These are phyloP conservation scores for Tricholoma flavovirens DNA, from an alignment of 768 basidiomycete genomes.

Conservation along the genomic window DNA sequence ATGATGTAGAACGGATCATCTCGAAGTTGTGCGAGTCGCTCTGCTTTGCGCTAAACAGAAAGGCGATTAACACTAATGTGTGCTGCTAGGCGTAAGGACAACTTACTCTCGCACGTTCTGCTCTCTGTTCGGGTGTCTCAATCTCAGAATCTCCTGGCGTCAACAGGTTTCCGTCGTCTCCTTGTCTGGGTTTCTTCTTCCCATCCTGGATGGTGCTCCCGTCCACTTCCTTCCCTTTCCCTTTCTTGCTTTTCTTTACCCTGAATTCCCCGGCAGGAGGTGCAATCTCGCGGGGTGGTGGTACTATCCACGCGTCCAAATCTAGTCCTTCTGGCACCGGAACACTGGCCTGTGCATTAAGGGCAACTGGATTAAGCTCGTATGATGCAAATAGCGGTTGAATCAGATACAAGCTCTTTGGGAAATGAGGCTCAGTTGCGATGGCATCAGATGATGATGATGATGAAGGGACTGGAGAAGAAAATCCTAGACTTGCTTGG, in stretches of 20 bases:
- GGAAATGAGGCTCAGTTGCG: constrained; percentile 52
- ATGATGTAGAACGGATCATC: constrained; percentile 93
- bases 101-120: constrained; percentile 58
- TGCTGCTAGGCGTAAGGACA: background rate
- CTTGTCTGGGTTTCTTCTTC: constrained; percentile 30
- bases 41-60: constrained; percentile 57
- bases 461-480: constrained; percentile 31
- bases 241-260: constrained; percentile 45
- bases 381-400: constrained; percentile 71
- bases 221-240: constrained; percentile 24
- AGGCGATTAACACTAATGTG: background rate
- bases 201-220: constrained; percentile 20
- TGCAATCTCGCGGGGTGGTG: constrained; percentile 44
- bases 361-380: constrained; percentile 82
- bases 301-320: constrained; percentile 80
- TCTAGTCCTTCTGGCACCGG: constrained; percentile 80
- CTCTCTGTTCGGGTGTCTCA: constrained; percentile 55
- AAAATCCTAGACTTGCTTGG: constrained; percentile 21
- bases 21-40: constrained; percentile 65
- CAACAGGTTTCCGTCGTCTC: constrained; percentile 27
- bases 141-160: constrained; percentile 31
- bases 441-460: constrained; percentile 31
- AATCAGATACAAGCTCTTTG: constrained; percentile 86
- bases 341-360: constrained; percentile 75
- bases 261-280: constrained; percentile 21